Percentiles rank a stretch among this genome's conserved stretches.
Evolutionary conservation across 495 filamentous ascomycete species (phyloP).

Genomic region (Hypoxylon fragiforme): DNA sequence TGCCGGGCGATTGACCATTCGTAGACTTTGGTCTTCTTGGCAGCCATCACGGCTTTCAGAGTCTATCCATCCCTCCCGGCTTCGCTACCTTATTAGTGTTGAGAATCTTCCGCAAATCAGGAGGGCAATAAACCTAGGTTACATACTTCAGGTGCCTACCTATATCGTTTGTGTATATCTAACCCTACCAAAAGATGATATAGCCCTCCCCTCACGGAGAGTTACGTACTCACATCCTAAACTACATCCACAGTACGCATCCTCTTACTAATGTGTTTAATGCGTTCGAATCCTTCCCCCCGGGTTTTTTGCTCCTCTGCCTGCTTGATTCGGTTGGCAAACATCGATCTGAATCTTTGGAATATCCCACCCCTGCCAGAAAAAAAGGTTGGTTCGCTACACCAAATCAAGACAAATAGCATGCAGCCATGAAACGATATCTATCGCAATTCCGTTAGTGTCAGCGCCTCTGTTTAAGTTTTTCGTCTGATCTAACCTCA

Average conservation of each 20-base stretch:
- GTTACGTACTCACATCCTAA: background rate
- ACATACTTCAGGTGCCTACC: too few relatives aligned
- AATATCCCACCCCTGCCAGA: slow-evolving; percentile 2
- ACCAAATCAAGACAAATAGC: slow-evolving; percentile 12
- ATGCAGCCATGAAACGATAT: slow-evolving; percentile 1
- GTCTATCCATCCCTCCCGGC: slow-evolving; percentile 2
- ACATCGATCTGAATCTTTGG: slow-evolving; percentile 12
- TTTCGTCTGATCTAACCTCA: slow-evolving; percentile 14
- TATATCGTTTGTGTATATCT: too few relatives aligned
- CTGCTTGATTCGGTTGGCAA: slow-evolving; percentile 12
- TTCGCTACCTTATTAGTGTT: slow-evolving; percentile 12
- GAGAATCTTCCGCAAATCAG: slow-evolving; percentile 17
- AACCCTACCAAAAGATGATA: too few relatives aligned
- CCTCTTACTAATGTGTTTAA: slow-evolving; percentile 3
- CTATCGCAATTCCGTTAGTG: slow-evolving; percentile 17
- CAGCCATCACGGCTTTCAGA: slow-evolving; percentile 12
- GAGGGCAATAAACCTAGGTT: too few relatives aligned
- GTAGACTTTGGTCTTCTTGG: slow-evolving; percentile 17
- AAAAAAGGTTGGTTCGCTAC: background rate
- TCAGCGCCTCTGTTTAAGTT: background rate
- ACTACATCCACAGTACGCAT: slow-evolving; percentile 9
- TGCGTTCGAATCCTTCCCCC: slow-evolving; percentile 26
- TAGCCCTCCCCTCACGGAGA: background rate
- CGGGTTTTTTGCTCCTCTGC: slow-evolving; percentile 17
- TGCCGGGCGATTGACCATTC: slow-evolving; percentile 18